phyloP scores from a whole-genome alignment of 2,329 filamentous ascomycete genomes.

The Beauveria pseudobassiana region DNA sequence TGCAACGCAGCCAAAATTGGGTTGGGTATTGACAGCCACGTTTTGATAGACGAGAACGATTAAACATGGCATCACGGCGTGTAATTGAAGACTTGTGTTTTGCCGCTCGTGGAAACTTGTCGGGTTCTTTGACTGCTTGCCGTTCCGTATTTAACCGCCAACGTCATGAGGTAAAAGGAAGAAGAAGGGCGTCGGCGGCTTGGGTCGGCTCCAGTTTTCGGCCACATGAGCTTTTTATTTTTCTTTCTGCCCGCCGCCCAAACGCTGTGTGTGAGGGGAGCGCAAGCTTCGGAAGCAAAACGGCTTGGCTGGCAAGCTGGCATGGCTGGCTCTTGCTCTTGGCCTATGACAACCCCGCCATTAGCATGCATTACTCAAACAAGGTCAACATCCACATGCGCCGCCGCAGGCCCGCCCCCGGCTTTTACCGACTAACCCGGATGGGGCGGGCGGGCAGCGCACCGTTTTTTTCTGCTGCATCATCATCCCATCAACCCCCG shows the following conservation, averaged over 20 bases:
- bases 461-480: background rate
- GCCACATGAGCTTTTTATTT: background rate
- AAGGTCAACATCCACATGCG: background rate
- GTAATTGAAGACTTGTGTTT: background rate
- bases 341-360: constrained; percentile 29
- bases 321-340: background rate
- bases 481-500: background rate
- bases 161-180: background rate
- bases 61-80: background rate
- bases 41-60: background rate
- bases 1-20: background rate
- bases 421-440: constrained; percentile 18
- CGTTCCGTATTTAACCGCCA: background rate
- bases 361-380: constrained; percentile 19
- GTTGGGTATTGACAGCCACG: background rate
- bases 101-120: background rate
- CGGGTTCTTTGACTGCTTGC: background rate
- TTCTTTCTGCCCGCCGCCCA: too few species aligned
- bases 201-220: background rate
- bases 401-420: constrained; percentile 11
- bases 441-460: background rate
- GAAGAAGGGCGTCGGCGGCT: background rate
- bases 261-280: too few species aligned
- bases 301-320: too few species aligned
- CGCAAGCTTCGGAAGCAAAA: too few species aligned